Percentiles rank a stretch among this genome's conserved stretches.
These are phyloP conservation scores for Diplocarpon mali DNA, from an alignment of 2,329 filamentous ascomycete genomes.

Conservation along the genomic window DNA sequence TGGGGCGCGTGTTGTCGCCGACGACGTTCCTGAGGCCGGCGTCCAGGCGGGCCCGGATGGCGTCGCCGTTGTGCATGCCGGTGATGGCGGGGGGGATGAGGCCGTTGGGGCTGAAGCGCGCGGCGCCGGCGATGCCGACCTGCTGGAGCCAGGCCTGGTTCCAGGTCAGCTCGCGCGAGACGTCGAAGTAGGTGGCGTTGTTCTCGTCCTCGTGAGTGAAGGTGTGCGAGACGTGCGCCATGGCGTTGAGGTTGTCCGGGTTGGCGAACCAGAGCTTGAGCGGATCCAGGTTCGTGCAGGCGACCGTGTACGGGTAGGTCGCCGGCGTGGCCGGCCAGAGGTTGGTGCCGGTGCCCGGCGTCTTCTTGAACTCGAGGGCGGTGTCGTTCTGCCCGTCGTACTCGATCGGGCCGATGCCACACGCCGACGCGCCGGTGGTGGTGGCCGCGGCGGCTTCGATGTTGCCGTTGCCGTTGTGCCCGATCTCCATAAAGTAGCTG, in stretches of 20 bases:
- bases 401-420: conserved; percentile 30
- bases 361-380: conserved; percentile 34
- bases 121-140: conserved; percentile 36
- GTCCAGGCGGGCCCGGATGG: conserved; percentile 45
- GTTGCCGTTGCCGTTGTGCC: conserved; percentile 45
- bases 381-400: conserved; percentile 36
- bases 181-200: conserved; percentile 48
- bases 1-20: conserved; percentile 50
- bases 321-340: conserved; percentile 33
- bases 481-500: conserved; percentile 40
- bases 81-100: conserved; percentile 54
- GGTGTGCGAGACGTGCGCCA: conserved; percentile 50
- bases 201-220: conserved; percentile 49
- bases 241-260: conserved; percentile 39
- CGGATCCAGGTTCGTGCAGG: conserved; percentile 38
- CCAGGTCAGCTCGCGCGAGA: conserved; percentile 45
- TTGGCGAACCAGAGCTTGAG: conserved; percentile 44
- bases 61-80: conserved; percentile 53
- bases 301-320: conserved; percentile 19
- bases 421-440: conserved; percentile 8
- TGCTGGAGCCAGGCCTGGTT: conserved; percentile 48
- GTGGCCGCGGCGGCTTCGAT: conserved; percentile 27
- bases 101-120: conserved; percentile 39
- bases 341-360: conserved; percentile 38
- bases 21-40: conserved; percentile 49